phyloP scores from a whole-genome alignment of 108 stramenopile genomes.

The Parietichytrium sp. region DNA sequence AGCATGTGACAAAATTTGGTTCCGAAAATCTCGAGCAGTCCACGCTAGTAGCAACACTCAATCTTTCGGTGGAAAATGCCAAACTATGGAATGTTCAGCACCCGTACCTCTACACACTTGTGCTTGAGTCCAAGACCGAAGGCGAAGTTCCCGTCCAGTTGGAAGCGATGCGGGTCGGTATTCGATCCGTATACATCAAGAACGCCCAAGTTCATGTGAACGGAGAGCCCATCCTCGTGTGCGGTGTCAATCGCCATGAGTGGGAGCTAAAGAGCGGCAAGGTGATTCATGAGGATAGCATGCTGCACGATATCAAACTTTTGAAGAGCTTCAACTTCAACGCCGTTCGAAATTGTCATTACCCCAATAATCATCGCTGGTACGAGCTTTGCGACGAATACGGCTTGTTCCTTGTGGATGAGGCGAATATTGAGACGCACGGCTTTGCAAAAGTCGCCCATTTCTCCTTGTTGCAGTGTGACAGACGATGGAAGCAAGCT shows the following conservation, averaged over 20 bases:
- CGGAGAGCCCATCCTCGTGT: constrained; percentile 67
- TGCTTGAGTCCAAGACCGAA: constrained; percentile 49
- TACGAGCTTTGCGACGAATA: constrained; percentile 83
- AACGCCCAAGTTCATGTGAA: constrained; percentile 56
- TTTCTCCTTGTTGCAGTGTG: constrained; percentile 39
- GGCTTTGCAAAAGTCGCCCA: constrained; percentile 59
- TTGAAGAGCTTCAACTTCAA: constrained; percentile 86
- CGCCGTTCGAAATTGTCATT: constrained; percentile 87
- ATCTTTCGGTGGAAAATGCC: constrained; percentile 22
- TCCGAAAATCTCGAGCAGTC: not conserved
- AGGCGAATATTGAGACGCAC: constrained; percentile 95
- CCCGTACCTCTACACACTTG: constrained; percentile 75
- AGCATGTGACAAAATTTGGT: not conserved
- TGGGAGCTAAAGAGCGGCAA: constrained; percentile 82
- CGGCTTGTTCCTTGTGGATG: constrained; percentile 90
- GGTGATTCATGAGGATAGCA: constrained; percentile 66
- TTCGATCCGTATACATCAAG: constrained; percentile 68
- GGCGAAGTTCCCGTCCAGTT: constrained; percentile 55
- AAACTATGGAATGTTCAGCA: constrained; percentile 74
- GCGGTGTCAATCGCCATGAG: constrained; percentile 90
- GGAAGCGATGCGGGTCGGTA: constrained; percentile 78
- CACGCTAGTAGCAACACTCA: not conserved
- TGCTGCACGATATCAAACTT: constrained; percentile 66
- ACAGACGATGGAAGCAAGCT: constrained; percentile 68
- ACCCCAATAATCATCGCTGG: constrained; percentile 82